These are phyloP conservation scores for Jackrogersella minutella DNA, from an alignment of 495 filamentous ascomycete species.

Conservation along the genomic window DNA sequence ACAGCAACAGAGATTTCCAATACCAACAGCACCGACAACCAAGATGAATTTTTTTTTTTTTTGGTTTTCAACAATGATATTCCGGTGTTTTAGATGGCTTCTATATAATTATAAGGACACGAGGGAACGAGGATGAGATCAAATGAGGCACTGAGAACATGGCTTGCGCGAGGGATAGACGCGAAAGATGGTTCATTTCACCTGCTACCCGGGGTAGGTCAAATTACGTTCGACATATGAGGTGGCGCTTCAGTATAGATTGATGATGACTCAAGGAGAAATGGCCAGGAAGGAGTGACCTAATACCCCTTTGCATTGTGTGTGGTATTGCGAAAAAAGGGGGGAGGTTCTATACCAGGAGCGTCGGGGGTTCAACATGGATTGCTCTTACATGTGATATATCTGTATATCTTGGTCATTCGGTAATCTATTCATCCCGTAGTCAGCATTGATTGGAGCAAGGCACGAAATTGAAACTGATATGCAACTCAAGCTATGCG, in stretches of 20 bases:
- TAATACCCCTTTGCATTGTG: slow-evolving; percentile 39
- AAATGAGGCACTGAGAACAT: slow-evolving; percentile 1
- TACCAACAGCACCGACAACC: neutral
- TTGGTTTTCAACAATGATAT: neutral
- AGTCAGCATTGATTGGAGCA: slow-evolving; percentile 34
- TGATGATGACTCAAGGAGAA: slow-evolving; percentile 30
- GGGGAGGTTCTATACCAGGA: slow-evolving; percentile 31
- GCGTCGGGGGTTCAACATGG: slow-evolving; percentile 21
- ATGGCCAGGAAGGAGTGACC: slow-evolving; percentile 17
- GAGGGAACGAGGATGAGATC: slow-evolving; percentile 16
- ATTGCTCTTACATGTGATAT: slow-evolving; percentile 26
- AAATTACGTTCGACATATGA: slow-evolving; percentile 31
- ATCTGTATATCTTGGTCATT: slow-evolving; percentile 24
- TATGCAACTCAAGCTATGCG: neutral
- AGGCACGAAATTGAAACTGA: slow-evolving; percentile 35
- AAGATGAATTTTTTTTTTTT: neutral
- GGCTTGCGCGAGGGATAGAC: slow-evolving; percentile 16
- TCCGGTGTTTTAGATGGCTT: neutral
- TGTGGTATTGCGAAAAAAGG: slow-evolving; percentile 30
- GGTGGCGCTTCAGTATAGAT: slow-evolving; percentile 22
- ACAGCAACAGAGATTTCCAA: neutral
- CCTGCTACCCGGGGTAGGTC: slow-evolving; percentile 33
- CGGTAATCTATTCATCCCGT: slow-evolving; percentile 25
- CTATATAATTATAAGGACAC: slow-evolving; percentile 12
- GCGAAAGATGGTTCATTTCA: slow-evolving; percentile 28